Percentiles rank a stretch among this genome's conserved stretches.
phyloP scores from a whole-genome alignment of 139 green algal species.

The Yamagishiella unicocca region DNA sequence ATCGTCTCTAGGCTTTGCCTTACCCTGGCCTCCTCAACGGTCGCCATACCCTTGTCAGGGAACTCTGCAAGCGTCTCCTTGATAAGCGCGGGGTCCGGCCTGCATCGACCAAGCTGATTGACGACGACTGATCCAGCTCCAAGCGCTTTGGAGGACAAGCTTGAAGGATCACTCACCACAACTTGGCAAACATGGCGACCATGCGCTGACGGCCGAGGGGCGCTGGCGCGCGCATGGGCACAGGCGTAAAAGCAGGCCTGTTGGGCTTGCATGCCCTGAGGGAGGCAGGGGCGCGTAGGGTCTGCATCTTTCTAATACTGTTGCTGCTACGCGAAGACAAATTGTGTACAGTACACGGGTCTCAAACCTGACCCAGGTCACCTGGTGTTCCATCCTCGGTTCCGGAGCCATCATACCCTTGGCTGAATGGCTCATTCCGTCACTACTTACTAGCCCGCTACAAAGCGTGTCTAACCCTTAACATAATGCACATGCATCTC shows the following conservation, averaged over 20 bases:
- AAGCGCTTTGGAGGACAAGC: not conserved
- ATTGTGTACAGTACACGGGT: too few relatives aligned
- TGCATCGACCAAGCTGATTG: not conserved
- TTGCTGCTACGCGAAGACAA: too few relatives aligned
- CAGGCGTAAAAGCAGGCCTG: not conserved
- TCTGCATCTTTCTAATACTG: constrained; percentile 30
- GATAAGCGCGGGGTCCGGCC: constrained; percentile 74
- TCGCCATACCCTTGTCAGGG: constrained; percentile 79
- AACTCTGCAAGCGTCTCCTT: constrained; percentile 67
- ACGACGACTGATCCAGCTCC: not conserved
- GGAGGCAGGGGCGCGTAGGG: not conserved
- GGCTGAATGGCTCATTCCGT: too few relatives aligned
- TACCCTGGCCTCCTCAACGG: constrained; percentile 80
- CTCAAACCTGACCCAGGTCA: too few relatives aligned
- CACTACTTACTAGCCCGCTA: too few relatives aligned
- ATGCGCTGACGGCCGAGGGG: not conserved
- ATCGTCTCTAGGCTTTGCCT: not conserved
- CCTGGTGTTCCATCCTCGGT: too few relatives aligned
- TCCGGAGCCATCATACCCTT: too few relatives aligned
- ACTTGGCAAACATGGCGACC: constrained; percentile 7
- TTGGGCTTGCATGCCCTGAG: constrained; percentile 4
- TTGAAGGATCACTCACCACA: not conserved
- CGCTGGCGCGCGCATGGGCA: not conserved
- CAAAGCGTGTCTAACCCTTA: too few relatives aligned
- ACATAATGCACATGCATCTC: too few relatives aligned